Evolutionary conservation across 345 rosid species (phyloP).

Genomic region (Arabis alpina): DNA sequence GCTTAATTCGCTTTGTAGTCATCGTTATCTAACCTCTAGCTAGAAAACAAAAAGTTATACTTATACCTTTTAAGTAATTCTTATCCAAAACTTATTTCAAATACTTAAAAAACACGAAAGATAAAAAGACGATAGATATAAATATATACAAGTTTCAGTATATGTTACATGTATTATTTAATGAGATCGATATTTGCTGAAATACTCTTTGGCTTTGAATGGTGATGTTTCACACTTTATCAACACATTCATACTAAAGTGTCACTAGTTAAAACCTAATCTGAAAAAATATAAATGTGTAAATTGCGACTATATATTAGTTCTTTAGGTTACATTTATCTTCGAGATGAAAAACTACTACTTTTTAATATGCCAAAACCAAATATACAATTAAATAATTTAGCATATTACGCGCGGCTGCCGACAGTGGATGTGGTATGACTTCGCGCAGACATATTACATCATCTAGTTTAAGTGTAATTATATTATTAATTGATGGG

Average conservation of each 20-base stretch:
- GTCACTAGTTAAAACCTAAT: too few relatives aligned
- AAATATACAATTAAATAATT: background rate
- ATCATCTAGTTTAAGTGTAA: slow-evolving; percentile 12
- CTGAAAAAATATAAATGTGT: background rate
- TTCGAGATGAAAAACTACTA: background rate
- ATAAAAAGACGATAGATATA: background rate
- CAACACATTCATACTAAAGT: too few relatives aligned
- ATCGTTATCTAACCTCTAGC: slow-evolving; percentile 18
- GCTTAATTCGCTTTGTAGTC: slow-evolving; percentile 5
- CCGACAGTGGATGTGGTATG: slow-evolving; percentile 34
- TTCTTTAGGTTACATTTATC: background rate
- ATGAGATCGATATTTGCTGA: background rate
- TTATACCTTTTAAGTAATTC: background rate
- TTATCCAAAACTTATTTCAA: slow-evolving; percentile 20
- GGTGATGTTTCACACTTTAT: too few relatives aligned
- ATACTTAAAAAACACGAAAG: slow-evolving; percentile 18
- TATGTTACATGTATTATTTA: background rate
- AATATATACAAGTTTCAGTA: background rate
- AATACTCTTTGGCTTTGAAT: too few relatives aligned
- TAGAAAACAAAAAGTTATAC: background rate
- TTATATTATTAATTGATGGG: slow-evolving; percentile 1
- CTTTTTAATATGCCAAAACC: background rate
- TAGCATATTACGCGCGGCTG: slow-evolving; percentile 24
- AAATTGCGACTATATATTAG: background rate
- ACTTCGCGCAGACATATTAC: slow-evolving; percentile 22